These are phyloP conservation scores for Vicia faba DNA, from an alignment of 306 rosid species.

Conservation along the genomic window DNA sequence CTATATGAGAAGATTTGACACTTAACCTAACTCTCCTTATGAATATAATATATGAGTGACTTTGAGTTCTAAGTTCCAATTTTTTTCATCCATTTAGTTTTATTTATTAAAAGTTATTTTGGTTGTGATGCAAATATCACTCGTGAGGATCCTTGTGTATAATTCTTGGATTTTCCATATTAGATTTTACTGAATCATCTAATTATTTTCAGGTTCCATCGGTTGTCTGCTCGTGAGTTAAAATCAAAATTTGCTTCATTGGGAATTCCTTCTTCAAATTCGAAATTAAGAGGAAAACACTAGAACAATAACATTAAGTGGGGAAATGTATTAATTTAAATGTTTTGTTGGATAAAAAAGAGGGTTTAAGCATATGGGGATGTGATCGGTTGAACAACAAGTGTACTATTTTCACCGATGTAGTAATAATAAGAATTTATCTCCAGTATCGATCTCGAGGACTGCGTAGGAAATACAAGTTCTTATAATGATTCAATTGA, in stretches of 20 bases:
- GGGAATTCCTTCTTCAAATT: slow-evolving; percentile 60
- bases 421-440: too few relatives aligned
- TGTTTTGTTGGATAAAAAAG: slow-evolving; percentile 42
- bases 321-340: slow-evolving; percentile 41
- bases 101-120: background rate
- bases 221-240: slow-evolving; percentile 60
- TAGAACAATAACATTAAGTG: slow-evolving; percentile 54
- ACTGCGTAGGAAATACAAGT: too few relatives aligned
- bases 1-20: slow-evolving; percentile 80
- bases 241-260: slow-evolving; percentile 59
- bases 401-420: too few relatives aligned
- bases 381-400: background rate
- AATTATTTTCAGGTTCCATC: slow-evolving; percentile 69
- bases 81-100: background rate
- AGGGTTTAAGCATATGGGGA: slow-evolving; percentile 40
- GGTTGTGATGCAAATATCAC: slow-evolving; percentile 52
- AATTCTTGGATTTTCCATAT: background rate
- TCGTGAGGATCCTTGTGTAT: slow-evolving; percentile 49
- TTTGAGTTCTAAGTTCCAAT: slow-evolving; percentile 16
- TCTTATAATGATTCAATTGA: too few relatives aligned
- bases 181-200: background rate
- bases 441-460: too few relatives aligned
- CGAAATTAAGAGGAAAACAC: slow-evolving; percentile 76
- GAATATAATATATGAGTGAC: slow-evolving; percentile 51
- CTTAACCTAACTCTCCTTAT: too few relatives aligned